Evolutionary conservation across 129 eudicot genomes (phyloP).

Genomic region (Artemisia tridentata): DNA sequence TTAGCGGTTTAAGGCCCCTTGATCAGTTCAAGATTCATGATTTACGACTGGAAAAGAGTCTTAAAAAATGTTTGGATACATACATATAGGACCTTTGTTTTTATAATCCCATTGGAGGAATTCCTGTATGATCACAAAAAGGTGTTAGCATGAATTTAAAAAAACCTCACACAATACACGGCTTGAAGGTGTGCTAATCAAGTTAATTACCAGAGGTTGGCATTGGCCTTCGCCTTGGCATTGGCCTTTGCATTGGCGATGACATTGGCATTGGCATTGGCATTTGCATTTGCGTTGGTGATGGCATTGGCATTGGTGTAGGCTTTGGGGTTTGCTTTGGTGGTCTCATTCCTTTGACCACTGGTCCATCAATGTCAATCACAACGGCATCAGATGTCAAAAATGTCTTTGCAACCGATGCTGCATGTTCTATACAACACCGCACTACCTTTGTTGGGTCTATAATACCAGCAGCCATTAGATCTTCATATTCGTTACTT

Average conservation of each 20-base stretch:
- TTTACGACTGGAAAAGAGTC: background rate
- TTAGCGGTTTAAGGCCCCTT: background rate
- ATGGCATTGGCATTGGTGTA: slow-evolving; percentile 48
- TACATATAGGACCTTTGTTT: background rate
- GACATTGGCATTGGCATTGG: slow-evolving; percentile 50
- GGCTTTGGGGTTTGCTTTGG: slow-evolving; percentile 68
- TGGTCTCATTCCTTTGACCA: slow-evolving; percentile 29
- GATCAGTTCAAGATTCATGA: slow-evolving; percentile 16
- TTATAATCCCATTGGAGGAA: slow-evolving; percentile 41
- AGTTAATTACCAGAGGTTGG: slow-evolving; percentile 46
- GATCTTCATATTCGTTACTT: slow-evolving; percentile 60
- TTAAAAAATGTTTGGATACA: background rate
- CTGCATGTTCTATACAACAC: slow-evolving; percentile 89
- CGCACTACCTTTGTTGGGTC: slow-evolving; percentile 93
- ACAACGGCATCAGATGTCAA: slow-evolving; percentile 84
- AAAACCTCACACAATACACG: background rate
- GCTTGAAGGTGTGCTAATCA: background rate
- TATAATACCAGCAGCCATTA: slow-evolving; percentile 71
- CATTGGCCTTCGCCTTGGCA: slow-evolving; percentile 46
- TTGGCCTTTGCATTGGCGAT: slow-evolving; percentile 46
- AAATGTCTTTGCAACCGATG: slow-evolving; percentile 88
- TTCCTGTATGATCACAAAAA: slow-evolving; percentile 35
- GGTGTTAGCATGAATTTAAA: slow-evolving; percentile 2
- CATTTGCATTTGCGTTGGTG: slow-evolving; percentile 33
- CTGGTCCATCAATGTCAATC: slow-evolving; percentile 60